These are phyloP conservation scores for Candida nemodendra DNA, from an alignment of 805 yeast genomes.

Conservation along the genomic window DNA sequence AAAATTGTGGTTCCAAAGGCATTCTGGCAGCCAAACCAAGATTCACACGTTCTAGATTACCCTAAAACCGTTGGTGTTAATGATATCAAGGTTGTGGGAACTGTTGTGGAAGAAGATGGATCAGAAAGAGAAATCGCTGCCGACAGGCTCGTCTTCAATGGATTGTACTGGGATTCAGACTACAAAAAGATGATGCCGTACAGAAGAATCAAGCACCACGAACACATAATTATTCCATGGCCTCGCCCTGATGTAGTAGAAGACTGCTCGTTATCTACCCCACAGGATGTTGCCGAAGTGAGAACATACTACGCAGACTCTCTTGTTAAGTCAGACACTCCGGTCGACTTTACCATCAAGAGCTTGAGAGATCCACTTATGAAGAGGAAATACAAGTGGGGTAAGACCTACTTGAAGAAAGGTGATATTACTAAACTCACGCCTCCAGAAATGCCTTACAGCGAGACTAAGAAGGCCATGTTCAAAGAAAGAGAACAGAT, in stretches of 20 bases:
- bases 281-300: conserved; percentile 55
- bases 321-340: conserved; percentile 65
- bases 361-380: conserved; percentile 79
- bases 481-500: conserved; percentile 50
- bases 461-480: conserved; percentile 60
- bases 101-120: conserved; percentile 67
- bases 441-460: conserved; percentile 77
- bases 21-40: conserved; percentile 71
- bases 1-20: conserved; percentile 67
- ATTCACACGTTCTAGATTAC: conserved; percentile 65
- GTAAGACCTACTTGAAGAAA: conserved; percentile 50
- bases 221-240: conserved; percentile 80
- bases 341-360: conserved; percentile 49
- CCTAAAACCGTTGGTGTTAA: conserved; percentile 62
- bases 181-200: conserved; percentile 73
- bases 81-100: conserved; percentile 75
- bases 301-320: conserved; percentile 75
- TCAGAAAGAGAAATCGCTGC: conserved; percentile 71
- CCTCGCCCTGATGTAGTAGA: conserved; percentile 65
- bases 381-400: conserved; percentile 54
- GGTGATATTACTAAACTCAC: conserved; percentile 59
- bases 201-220: conserved; percentile 71
- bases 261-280: conserved; percentile 60
- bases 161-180: conserved; percentile 69
- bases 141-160: conserved; percentile 65